A percentile compares a stretch with the other conserved stretches of the same genome.
These are phyloP conservation scores for Ramalina intermedia DNA, from an alignment of 495 filamentous ascomycete species.

Conservation along the genomic window DNA sequence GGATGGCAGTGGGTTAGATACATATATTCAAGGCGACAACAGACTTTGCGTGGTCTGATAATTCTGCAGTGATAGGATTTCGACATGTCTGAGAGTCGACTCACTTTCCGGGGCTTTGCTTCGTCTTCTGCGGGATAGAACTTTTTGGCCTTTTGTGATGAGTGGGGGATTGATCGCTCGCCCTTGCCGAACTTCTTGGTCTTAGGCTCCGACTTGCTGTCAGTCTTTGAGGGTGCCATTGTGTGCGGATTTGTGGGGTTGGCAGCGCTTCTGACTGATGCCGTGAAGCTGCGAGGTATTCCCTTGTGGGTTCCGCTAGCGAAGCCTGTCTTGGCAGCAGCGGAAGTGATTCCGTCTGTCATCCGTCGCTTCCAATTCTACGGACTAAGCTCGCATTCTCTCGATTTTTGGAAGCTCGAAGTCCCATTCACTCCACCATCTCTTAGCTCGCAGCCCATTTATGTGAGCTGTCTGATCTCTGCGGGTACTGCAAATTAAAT, in stretches of 20 bases:
- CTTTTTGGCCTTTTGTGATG: slow-evolving; percentile 87
- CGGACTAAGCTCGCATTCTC: neutral
- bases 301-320: slow-evolving; percentile 5
- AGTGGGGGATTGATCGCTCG: slow-evolving; percentile 72
- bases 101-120: slow-evolving; percentile 80
- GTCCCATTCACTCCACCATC: no score
- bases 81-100: slow-evolving; percentile 17
- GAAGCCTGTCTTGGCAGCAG: slow-evolving; percentile 1
- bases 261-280: neutral
- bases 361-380: neutral
- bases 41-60: neutral
- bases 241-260: slow-evolving; percentile 1
- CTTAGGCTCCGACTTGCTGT: slow-evolving; percentile 15
- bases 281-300: neutral
- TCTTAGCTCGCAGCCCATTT: no score
- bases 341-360: neutral
- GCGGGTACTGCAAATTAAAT: no score
- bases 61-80: neutral
- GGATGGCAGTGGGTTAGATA: slow-evolving; percentile 2
- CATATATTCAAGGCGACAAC: no score
- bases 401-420: no score
- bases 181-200: slow-evolving; percentile 98
- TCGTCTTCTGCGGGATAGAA: slow-evolving; percentile 98
- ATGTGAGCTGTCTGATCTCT: no score
- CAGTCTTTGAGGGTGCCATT: slow-evolving; percentile 14